Evolutionary conservation across 257 asterid genomes (phyloP).

Genomic region (Primulina eburnea): DNA sequence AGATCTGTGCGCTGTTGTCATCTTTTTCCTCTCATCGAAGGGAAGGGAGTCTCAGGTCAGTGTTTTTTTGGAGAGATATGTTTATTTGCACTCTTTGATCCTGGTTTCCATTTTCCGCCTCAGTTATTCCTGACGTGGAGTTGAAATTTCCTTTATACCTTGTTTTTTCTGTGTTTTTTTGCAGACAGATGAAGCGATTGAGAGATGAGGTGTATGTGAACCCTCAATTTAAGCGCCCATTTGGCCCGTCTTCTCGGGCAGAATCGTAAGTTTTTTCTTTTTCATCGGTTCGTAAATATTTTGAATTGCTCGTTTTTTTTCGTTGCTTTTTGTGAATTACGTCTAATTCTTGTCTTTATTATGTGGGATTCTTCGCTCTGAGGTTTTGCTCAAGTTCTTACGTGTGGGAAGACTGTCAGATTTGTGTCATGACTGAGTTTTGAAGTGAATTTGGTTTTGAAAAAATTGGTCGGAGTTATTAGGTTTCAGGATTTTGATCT

Average conservation of each 20-base stretch:
- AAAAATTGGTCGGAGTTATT: slow-evolving; percentile 30
- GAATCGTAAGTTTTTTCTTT: slow-evolving; percentile 65
- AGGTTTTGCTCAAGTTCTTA: slow-evolving; percentile 25
- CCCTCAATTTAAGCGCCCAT: slow-evolving; percentile 84
- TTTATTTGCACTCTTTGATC: background rate
- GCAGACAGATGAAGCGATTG: slow-evolving; percentile 75
- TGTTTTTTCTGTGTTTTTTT: slow-evolving; percentile 19
- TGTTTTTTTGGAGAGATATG: slow-evolving; percentile 13
- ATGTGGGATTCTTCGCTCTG: slow-evolving; percentile 9
- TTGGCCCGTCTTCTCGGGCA: slow-evolving; percentile 66
- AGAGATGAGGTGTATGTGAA: slow-evolving; percentile 66
- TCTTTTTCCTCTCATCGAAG: slow-evolving; percentile 23
- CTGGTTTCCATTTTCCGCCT: slow-evolving; percentile 2
- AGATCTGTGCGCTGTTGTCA: slow-evolving; percentile 55
- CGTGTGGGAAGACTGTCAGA: slow-evolving; percentile 17
- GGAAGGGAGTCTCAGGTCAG: slow-evolving; percentile 43
- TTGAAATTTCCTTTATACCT: background rate
- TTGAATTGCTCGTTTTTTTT: slow-evolving; percentile 12
- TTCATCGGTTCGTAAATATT: slow-evolving; percentile 6
- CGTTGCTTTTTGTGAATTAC: slow-evolving; percentile 20
- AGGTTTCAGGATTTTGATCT: slow-evolving; percentile 17
- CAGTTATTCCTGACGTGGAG: slow-evolving; percentile 29
- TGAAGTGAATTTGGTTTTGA: slow-evolving; percentile 33
- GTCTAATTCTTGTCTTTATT: background rate
- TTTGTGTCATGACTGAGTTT: slow-evolving; percentile 28